These are phyloP conservation scores for Nymphaea colorata DNA, from an alignment of 164 flowering plant genomes.

Conservation along the genomic window DNA sequence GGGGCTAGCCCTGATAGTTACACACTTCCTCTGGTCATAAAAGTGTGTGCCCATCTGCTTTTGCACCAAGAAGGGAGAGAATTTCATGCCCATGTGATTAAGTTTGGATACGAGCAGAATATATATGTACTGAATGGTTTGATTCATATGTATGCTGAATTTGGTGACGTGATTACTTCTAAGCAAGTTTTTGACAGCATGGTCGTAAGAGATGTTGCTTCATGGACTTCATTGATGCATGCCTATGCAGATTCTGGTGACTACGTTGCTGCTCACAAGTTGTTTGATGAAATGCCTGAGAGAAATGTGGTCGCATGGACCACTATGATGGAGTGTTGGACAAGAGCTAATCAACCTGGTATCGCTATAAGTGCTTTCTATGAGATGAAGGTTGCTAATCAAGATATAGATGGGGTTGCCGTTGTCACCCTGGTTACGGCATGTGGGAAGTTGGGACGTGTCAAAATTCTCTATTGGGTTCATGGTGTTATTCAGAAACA, in stretches of 20 bases:
- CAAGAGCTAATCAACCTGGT: background rate
- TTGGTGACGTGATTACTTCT: conserved; percentile 4
- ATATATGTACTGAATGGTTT: conserved; percentile 16
- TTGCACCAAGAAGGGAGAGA: conserved; percentile 15
- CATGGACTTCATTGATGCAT: conserved; percentile 21
- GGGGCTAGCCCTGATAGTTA: conserved; percentile 14
- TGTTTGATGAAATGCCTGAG: background rate
- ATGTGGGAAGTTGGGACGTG: conserved; percentile 8
- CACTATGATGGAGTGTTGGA: background rate
- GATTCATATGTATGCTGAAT: conserved; percentile 14
- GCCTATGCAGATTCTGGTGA: conserved; percentile 1
- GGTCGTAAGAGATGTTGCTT: conserved; percentile 13
- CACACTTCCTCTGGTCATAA: conserved; percentile 18
- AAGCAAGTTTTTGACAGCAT: conserved; percentile 15
- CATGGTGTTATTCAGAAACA: conserved; percentile 14
- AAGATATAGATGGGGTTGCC: conserved; percentile 12
- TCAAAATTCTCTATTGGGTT: conserved; percentile 3
- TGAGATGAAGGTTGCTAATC: conserved; percentile 10
- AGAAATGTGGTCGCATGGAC: conserved; percentile 1
- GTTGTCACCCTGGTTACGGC: conserved; percentile 10
- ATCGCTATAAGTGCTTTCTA: conserved; percentile 12
- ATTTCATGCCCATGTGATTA: conserved; percentile 20
- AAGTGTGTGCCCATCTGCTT: conserved; percentile 14
- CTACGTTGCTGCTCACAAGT: background rate
- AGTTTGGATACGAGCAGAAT: conserved; percentile 14